phyloP scores from a whole-genome alignment of 2,329 filamentous ascomycete genomes.

The Penicillium sp. region DNA sequence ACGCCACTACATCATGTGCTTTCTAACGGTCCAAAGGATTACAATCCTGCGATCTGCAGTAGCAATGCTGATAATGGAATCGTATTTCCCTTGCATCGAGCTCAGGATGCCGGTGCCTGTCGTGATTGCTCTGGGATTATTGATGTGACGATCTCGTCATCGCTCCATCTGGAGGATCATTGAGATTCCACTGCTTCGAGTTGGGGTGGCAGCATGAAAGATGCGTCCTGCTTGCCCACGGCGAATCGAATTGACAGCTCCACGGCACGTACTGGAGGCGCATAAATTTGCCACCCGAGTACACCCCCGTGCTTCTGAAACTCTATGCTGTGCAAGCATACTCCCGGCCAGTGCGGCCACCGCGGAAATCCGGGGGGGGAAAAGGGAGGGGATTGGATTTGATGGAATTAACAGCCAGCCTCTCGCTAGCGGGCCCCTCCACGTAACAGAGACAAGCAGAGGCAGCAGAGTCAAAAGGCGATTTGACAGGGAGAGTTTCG shows the following conservation, averaged over 20 bases:
- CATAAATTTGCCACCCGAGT: constrained; percentile 7
- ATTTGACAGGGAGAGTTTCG: constrained; percentile 5
- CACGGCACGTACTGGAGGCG: not conserved
- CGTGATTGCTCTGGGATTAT: not conserved
- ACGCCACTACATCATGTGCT: not conserved
- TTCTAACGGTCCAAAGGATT: not conserved
- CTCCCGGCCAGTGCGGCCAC: not conserved
- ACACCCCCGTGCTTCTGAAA: constrained; percentile 8
- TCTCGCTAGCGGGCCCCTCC: not conserved
- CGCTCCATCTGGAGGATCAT: not conserved
- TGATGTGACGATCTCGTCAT: not conserved
- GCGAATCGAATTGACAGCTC: not conserved
- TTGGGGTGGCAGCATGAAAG: not conserved
- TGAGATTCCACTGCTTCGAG: not conserved
- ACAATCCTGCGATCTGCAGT: not conserved
- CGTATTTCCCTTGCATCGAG: not conserved
- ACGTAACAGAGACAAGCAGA: not conserved
- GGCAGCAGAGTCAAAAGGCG: not conserved
- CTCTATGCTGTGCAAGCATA: constrained; percentile 15
- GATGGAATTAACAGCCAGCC: not conserved
- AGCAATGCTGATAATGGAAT: not conserved
- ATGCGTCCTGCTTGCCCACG: not conserved
- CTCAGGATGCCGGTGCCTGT: constrained; percentile 6
- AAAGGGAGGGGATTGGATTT: not conserved
- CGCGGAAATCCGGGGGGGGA: constrained; percentile 10